Conservation (phyloP, 176 grass and related monocot species). For the Eragrostis nindensis region DNA sequence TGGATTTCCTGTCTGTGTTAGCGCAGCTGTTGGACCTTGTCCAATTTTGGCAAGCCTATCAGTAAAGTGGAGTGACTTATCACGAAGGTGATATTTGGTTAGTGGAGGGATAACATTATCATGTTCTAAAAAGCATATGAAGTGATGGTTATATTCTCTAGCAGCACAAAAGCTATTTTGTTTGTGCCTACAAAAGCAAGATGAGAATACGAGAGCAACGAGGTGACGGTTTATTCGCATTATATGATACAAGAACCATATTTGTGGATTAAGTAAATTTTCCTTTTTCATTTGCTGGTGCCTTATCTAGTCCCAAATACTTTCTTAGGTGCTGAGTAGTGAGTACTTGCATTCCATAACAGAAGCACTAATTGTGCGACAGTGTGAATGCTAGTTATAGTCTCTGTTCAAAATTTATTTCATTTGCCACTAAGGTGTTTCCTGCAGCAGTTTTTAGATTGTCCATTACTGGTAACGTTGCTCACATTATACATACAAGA, state of each 20-base stretch:
- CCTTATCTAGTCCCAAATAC: conserved; percentile 16
- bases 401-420: not conserved
- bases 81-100: not conserved
- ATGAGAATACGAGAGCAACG: not conserved
- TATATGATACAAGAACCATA: not conserved
- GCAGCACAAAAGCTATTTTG: conserved; percentile 27
- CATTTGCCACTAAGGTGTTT: not conserved
- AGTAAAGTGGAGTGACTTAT: conserved; percentile 11
- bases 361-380: not conserved
- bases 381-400: not conserved
- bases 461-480: not conserved
- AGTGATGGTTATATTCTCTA: not conserved
- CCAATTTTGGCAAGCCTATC: conserved; percentile 1
- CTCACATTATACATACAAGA: not conserved
- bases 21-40: not conserved
- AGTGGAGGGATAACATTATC: conserved; percentile 11
- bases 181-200: conserved; percentile 33
- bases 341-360: conserved; percentile 31
- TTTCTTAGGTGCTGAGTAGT: conserved; percentile 31
- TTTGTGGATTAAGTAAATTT: conserved; percentile 1
- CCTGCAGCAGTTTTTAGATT: not conserved
- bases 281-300: not conserved
- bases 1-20: not conserved
- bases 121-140: not conserved
- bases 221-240: not conserved